phyloP scores from a whole-genome alignment of 2,329 filamentous ascomycete genomes.

The Sordariomycetes sp. region DNA sequence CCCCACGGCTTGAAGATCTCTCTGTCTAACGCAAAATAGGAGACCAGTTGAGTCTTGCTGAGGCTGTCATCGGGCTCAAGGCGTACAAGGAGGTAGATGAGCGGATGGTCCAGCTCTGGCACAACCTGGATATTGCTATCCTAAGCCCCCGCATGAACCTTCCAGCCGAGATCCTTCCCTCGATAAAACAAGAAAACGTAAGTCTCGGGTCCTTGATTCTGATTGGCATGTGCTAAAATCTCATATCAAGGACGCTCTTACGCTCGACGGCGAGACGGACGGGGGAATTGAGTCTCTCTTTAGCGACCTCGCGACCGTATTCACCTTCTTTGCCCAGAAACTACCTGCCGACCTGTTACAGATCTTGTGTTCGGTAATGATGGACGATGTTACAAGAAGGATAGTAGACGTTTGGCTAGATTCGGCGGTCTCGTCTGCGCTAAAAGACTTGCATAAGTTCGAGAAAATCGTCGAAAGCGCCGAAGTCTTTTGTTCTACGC shows the following conservation, averaged over 20 bases:
- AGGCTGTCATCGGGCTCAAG: slow-evolving; percentile 44
- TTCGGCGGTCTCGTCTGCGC: slow-evolving; percentile 61
- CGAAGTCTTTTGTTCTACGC: slow-evolving; percentile 48
- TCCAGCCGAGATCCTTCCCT: slow-evolving; percentile 18
- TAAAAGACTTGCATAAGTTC: slow-evolving; percentile 62
- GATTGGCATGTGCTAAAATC: slow-evolving; percentile 5
- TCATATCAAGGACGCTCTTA: slow-evolving; percentile 27
- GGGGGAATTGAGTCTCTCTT: slow-evolving; percentile 39
- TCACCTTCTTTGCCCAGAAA: slow-evolving; percentile 39
- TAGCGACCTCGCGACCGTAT: slow-evolving; percentile 37
- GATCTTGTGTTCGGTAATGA: slow-evolving; percentile 56
- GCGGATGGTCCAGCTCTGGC: slow-evolving; percentile 50
- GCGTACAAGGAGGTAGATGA: slow-evolving; percentile 52
- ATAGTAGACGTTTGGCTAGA: slow-evolving; percentile 69
- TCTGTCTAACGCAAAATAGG: slow-evolving; percentile 16
- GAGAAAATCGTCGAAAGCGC: slow-evolving; percentile 58
- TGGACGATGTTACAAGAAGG: slow-evolving; percentile 56
- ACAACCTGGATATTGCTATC: slow-evolving; percentile 50
- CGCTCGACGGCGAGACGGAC: slow-evolving; percentile 29
- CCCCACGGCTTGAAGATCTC: too few relatives aligned
- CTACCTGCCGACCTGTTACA: slow-evolving; percentile 44
- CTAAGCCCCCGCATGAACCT: slow-evolving; percentile 47
- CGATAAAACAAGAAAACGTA: slow-evolving; percentile 30
- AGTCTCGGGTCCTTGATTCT: slow-evolving; percentile 9
- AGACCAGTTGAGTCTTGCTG: slow-evolving; percentile 39